Evolutionary conservation across 164 flowering plant species (phyloP).

Genomic region (Stephania japonica): DNA sequence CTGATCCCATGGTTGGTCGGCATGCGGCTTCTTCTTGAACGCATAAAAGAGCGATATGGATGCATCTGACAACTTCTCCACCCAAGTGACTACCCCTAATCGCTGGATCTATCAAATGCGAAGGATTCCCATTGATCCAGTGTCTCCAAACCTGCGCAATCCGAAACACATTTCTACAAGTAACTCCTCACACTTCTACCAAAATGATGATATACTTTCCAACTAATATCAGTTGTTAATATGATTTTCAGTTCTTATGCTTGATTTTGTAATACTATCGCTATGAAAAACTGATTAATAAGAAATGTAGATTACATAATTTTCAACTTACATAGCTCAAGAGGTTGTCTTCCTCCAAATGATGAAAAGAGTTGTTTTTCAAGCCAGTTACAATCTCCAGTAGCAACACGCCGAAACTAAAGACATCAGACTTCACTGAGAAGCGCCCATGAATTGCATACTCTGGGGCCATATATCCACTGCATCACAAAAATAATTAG

Average conservation of each 20-base stretch:
- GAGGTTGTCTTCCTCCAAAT: neutral
- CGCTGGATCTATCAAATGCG: constrained; percentile 13
- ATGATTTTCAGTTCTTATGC: too few relatives aligned
- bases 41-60: constrained; percentile 22
- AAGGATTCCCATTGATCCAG: constrained; percentile 13
- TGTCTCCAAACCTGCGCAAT: constrained; percentile 21
- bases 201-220: too few relatives aligned
- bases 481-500: constrained; percentile 2
- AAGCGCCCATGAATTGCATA: constrained; percentile 1
- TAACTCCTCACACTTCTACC: too few relatives aligned
- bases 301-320: too few relatives aligned
- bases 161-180: neutral
- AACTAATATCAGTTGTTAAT: too few relatives aligned
- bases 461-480: constrained; percentile 11
- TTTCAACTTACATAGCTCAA: constrained; percentile 1
- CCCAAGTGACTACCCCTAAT: constrained; percentile 2
- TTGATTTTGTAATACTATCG: too few relatives aligned
- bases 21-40: constrained; percentile 19
- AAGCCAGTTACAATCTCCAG: constrained; percentile 1
- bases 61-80: constrained; percentile 17
- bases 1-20: constrained; percentile 21
- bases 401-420: constrained; percentile 1
- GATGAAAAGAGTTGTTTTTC: neutral
- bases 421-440: constrained; percentile 8
- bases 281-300: too few relatives aligned